Evolutionary conservation across 306 rosid species (phyloP), one percentile per base, ranked within the genome.

Genomic region (Potentilla sterilis): DNA sequence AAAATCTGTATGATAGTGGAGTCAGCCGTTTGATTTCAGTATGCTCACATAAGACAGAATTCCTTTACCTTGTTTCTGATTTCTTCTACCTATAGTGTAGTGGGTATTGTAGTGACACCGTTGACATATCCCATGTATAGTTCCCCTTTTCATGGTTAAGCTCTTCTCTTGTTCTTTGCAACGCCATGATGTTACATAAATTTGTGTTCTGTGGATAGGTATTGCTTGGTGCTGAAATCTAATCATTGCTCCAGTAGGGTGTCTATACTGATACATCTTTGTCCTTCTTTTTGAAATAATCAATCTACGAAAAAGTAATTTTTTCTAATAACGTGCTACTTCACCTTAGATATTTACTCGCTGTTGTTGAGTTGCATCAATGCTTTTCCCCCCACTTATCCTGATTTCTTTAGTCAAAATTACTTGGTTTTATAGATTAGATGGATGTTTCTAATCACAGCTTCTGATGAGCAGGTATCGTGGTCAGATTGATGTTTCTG

Each of bases 401-500:
- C 2, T 37, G 32, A 59, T 59, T 46, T 58, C 2, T 54, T 4
- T 51, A 35, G 61, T 63, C 38, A 37, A 37, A 37, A 41, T 41
- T 21, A 34, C 43, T 51, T 42, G n/a, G 73, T 41, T 67, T 76
- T 52, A 69, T 42, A 41, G 52, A 43, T 68, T 49, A 66, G 75
- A 70, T 79, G 44, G 44, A 55, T 69, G 65, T 67, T 83, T 74
- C 75, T 89, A 72, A 88, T 85, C 75, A 16, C 71, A 66, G 40
- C 81, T 81, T 87, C 71, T 76, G 42, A 77, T 70, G 51, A 85
- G 80, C 88, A 95, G 98, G 90, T 92, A 85, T 85, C 88, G 80
- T 2, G 97, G 98, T 83, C 91, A 95, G 64, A 86, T 95, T 81
- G 98, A 92, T 81, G 93, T 92, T 78, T 85, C 97, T n/a, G 93